phyloP scores from a whole-genome alignment of 257 asterid genomes.

The Solanum bukasovii region DNA sequence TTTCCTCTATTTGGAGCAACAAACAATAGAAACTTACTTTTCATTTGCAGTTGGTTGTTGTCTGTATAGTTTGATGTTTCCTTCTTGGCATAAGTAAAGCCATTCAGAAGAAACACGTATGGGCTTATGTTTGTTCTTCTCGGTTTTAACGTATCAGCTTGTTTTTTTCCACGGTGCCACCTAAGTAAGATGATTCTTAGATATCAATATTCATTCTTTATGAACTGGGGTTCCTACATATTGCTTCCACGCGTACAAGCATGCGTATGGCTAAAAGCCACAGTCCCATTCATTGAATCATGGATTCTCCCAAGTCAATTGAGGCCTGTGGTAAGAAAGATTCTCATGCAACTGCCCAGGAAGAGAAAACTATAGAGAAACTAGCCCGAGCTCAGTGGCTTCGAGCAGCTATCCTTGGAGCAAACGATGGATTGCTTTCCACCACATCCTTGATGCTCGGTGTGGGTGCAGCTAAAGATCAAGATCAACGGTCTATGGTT shows the following conservation, averaged over 20 bases:
- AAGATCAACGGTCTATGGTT: constrained; percentile 31
- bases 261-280: constrained; percentile 25
- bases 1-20: background rate
- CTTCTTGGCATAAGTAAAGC: background rate
- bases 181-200: constrained; percentile 7
- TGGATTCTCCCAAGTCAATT: constrained; percentile 12
- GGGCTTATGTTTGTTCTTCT: background rate
- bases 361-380: constrained; percentile 3
- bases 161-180: constrained; percentile 14
- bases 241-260: constrained; percentile 6
- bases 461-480: constrained; percentile 48
- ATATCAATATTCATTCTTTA: background rate
- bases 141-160: constrained; percentile 7
- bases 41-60: background rate
- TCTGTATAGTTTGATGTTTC: background rate
- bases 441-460: constrained; percentile 58
- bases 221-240: constrained; percentile 1
- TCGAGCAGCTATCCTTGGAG: constrained; percentile 68
- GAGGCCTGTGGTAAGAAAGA: constrained; percentile 14
- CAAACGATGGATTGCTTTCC: constrained; percentile 54
- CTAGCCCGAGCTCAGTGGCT: constrained; percentile 50
- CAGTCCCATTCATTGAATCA: constrained; percentile 20
- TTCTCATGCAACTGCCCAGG: background rate
- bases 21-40: background rate
- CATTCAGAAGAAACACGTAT: background rate